Evolutionary conservation across 2,329 filamentous ascomycete species (phyloP).

Genomic region (Arthrobotrys entomopaga): DNA sequence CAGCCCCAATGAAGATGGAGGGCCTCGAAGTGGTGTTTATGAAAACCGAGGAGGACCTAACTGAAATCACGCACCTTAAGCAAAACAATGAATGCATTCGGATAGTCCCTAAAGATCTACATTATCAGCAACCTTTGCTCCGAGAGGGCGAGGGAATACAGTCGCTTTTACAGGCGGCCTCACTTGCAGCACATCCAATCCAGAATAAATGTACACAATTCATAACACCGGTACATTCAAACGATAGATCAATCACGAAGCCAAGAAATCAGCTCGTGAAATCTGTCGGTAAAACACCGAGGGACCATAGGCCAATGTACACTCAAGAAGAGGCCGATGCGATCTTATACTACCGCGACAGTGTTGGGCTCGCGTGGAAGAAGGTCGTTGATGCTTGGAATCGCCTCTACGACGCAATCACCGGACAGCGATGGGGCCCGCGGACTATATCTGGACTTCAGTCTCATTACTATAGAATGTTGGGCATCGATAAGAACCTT

Average conservation of each 20-base stretch:
- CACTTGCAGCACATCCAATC: not conserved
- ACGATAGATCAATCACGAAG: not conserved
- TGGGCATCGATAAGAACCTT: slow-evolving; percentile 43
- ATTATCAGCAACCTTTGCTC: not conserved
- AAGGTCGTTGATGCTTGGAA: slow-evolving; percentile 49
- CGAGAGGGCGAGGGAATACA: slow-evolving; percentile 27
- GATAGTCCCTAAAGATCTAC: not conserved
- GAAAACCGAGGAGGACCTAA: not conserved
- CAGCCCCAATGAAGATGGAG: not conserved
- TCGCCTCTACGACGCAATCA: slow-evolving; percentile 26
- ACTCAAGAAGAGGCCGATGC: slow-evolving; percentile 51
- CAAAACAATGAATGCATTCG: slow-evolving; percentile 11
- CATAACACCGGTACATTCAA: not conserved
- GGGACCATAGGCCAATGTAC: slow-evolving; percentile 52
- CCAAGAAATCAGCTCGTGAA: slow-evolving; percentile 7
- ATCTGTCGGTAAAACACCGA: slow-evolving; percentile 21
- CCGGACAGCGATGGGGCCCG: slow-evolving; percentile 45
- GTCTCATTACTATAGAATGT: slow-evolving; percentile 53
- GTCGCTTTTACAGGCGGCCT: slow-evolving; percentile 25
- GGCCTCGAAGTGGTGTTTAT: not conserved
- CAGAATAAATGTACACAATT: not conserved
- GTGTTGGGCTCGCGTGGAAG: slow-evolving; percentile 49
- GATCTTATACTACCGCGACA: slow-evolving; percentile 46
- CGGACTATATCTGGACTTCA: slow-evolving; percentile 52
- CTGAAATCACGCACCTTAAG: not conserved